These are phyloP conservation scores for Kwoniella sp. DNA, from an alignment of 768 basidiomycete genomes.

Conservation along the genomic window DNA sequence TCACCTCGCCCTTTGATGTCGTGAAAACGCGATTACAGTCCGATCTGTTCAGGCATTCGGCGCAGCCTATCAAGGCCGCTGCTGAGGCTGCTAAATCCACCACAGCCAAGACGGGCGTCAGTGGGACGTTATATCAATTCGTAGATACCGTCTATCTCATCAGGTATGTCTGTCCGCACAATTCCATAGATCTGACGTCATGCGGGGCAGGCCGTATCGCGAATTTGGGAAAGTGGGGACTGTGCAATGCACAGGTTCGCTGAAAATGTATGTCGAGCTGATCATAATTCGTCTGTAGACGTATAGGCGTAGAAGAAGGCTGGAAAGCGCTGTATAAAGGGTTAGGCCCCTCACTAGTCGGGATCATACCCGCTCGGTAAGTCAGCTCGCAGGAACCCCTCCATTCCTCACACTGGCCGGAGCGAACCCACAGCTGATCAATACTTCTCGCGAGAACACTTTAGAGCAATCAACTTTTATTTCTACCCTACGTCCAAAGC, in stretches of 20 bases:
- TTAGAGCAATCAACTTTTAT: constrained; percentile 89
- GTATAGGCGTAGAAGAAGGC: constrained; percentile 84
- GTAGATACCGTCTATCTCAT: constrained; percentile 91
- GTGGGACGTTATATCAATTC: constrained; percentile 81
- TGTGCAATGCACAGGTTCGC: not conserved
- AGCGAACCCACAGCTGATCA: not conserved
- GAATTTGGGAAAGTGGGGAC: too few species aligned
- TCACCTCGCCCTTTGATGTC: constrained; percentile 96
- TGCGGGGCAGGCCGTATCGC: not conserved
- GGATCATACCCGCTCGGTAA: constrained; percentile 83
- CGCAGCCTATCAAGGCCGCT: constrained; percentile 32
- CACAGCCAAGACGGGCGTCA: constrained; percentile 50
- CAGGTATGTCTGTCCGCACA: constrained; percentile 63
- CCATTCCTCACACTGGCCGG: too few species aligned
- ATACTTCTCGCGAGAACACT: not conserved
- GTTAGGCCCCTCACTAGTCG: constrained; percentile 89
- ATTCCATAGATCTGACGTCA: not conserved
- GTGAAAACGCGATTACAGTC: constrained; percentile 97
- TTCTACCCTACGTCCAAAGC: constrained; percentile 96
- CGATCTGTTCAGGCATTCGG: constrained; percentile 65
- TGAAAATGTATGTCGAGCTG: constrained; percentile 10
- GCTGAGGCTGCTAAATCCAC: constrained; percentile 53
- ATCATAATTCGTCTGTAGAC: constrained; percentile 37
- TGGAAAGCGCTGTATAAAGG: constrained; percentile 89
- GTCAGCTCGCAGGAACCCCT: constrained; percentile 8